Base-by-base conservation (phyloP, 768 basidiomycete genomes). In the Lactifluus rugatus region DNA sequence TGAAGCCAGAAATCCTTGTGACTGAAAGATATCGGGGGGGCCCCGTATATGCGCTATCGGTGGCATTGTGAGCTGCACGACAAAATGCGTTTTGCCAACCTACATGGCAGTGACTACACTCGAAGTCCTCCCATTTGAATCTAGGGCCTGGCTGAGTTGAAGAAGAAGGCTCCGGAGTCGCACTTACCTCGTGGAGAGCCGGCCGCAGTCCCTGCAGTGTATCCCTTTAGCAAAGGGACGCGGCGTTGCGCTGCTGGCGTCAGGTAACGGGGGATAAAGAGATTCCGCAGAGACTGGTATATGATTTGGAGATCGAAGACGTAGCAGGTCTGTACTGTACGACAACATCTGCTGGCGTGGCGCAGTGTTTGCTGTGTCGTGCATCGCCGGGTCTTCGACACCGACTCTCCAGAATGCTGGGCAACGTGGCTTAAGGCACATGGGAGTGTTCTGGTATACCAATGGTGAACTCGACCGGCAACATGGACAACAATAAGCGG, bases 121-220 rank as follows among this genome's bases (percentile, higher is more conserved):
- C 78, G 81, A 86, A 89, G 49, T 76, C 66, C 66, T 87, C 80
- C 88, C 87, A 89, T 69, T 83, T 84, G 52, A 68, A 82, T 63
- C 89, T 90, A 42, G n/a, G 48, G 19, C 48, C 44, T 36, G 31
- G 41, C 51, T 50, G 41, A 36, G 64, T 57, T 62, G 37, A 6
- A 26, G 28, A 11, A 37, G 46, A 41, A 21, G 23, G 17, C 3
- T 16, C n/a, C 21, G 25, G 17, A n/a, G 31, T 54, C 21, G 51
- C 46, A 65, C 76, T 48, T 58, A 89, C 88, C 88, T 79, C 72
- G 81, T 82, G 9, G 87, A 87, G 41, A 91, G 70, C 25, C 87
- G 78, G 28, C 89, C 89, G 64, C 89, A 92, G 8, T 67, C 57
- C 17, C 54, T 61, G 66, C 89, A 92, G 66, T 87, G 84, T 74